A percentile compares a stretch with the other conserved stretches of the same genome.
Conservation (phyloP, 2,329 filamentous ascomycete species). For the Trichoderma arundinaceum region DNA sequence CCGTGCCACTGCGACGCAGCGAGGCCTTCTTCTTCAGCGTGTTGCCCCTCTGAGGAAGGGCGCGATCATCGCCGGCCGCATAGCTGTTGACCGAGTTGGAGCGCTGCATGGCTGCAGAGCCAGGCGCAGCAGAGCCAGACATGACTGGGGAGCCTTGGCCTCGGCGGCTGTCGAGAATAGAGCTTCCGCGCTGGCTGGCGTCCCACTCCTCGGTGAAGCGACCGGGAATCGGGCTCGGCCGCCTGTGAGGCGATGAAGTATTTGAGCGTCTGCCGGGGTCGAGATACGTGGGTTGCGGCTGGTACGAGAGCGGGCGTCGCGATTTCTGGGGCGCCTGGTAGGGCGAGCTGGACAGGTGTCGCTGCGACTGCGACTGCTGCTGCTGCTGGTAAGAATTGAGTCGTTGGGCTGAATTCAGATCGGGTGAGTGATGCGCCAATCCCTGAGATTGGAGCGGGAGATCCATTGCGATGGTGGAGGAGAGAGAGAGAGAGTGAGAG, state of each 20-base stretch:
- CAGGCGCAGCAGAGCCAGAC: slow-evolving; percentile 26
- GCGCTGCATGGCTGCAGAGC: slow-evolving; percentile 56
- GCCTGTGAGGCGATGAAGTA: slow-evolving; percentile 31
- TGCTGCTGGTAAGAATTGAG: slow-evolving; percentile 23
- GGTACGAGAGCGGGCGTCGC: slow-evolving; percentile 27
- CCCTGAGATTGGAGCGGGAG: slow-evolving; percentile 34
- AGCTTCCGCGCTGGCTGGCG: slow-evolving; percentile 69
- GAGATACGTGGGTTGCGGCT: slow-evolving; percentile 22
- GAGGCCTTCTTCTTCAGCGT: slow-evolving; percentile 91
- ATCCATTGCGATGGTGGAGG: slow-evolving; percentile 43
- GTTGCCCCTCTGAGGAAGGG: slow-evolving; percentile 59
- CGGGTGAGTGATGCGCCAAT: slow-evolving; percentile 36
- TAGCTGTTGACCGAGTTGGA: slow-evolving; percentile 65
- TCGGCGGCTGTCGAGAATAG: slow-evolving; percentile 60
- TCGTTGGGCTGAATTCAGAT: slow-evolving; percentile 34
- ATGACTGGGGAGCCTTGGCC: slow-evolving; percentile 35
- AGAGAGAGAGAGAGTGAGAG: background rate
- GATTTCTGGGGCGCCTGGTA: slow-evolving; percentile 18
- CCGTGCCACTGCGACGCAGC: slow-evolving; percentile 69
- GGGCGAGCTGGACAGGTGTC: slow-evolving; percentile 14
- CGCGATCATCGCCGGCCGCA: slow-evolving; percentile 53
- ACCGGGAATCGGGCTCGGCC: slow-evolving; percentile 45
- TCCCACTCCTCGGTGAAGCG: slow-evolving; percentile 76
- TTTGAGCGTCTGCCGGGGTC: slow-evolving; percentile 16
- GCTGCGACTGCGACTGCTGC: slow-evolving; percentile 25